Percentiles rank a stretch among this genome's conserved stretches.
Evolutionary conservation across 345 rosid species (phyloP).

Genomic region (Hibiscus syriacus): DNA sequence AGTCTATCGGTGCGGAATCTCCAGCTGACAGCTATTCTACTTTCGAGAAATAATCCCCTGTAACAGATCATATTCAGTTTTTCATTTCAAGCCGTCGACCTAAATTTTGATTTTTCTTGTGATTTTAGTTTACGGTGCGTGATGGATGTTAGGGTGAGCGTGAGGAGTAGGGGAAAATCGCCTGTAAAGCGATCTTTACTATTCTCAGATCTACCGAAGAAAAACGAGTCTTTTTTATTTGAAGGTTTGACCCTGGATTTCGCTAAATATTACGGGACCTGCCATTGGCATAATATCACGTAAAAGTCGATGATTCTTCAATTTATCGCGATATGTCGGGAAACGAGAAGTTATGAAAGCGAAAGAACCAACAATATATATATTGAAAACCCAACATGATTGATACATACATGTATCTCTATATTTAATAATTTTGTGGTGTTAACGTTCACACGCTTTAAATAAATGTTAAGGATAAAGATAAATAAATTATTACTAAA

Average conservation of each 20-base stretch:
- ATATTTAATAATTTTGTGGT: too few relatives aligned
- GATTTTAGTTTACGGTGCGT: neutral
- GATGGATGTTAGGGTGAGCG: too few relatives aligned
- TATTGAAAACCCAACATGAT: neutral
- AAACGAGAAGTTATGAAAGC: neutral
- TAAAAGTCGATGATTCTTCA: too few relatives aligned
- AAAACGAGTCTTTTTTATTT: constrained; percentile 27
- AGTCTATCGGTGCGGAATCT: constrained; percentile 64
- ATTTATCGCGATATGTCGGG: neutral
- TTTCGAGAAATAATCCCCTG: constrained; percentile 12
- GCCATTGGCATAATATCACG: constrained; percentile 19
- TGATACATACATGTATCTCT: too few relatives aligned
- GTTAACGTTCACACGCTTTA: too few relatives aligned
- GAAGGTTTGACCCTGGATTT: constrained; percentile 25
- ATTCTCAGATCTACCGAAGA: constrained; percentile 19
- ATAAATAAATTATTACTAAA: too few relatives aligned
- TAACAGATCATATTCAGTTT: neutral
- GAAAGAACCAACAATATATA: too few relatives aligned
- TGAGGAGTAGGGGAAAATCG: neutral
- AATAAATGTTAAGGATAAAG: too few relatives aligned
- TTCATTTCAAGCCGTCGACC: neutral
- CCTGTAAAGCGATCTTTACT: constrained; percentile 14
- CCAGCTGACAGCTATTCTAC: constrained; percentile 47
- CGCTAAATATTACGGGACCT: constrained; percentile 25
- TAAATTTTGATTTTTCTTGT: neutral